phyloP scores from a whole-genome alignment of 1,284 basidiomycete genomes.

The Leccinum variabile region DNA sequence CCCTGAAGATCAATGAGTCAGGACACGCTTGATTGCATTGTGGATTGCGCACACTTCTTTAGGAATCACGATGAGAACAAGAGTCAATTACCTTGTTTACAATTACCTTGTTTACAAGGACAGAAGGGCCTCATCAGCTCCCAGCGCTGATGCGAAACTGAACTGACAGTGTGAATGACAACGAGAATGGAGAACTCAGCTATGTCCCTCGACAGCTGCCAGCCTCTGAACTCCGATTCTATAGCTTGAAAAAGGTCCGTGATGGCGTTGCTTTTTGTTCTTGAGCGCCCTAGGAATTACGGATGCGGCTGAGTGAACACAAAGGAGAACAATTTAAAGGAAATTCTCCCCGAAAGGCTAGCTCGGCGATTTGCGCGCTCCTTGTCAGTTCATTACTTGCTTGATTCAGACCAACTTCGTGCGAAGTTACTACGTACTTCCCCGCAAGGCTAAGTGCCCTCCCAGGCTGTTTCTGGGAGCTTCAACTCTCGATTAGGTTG shows the following conservation, averaged over 20 bases:
- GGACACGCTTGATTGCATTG: no score
- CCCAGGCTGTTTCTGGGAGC: not conserved
- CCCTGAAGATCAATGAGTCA: no score
- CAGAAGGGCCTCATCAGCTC: slow-evolving; percentile 2
- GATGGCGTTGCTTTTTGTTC: slow-evolving; percentile 1
- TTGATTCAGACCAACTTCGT: not conserved
- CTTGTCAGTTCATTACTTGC: not conserved
- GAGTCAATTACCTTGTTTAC: no score
- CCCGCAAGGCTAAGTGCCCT: not conserved
- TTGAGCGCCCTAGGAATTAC: not conserved
- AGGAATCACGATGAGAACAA: no score
- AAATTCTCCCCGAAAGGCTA: not conserved
- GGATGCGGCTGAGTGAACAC: not conserved
- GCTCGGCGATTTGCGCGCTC: not conserved
- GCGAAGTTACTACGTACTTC: not conserved
- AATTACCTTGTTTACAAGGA: slow-evolving; percentile 23
- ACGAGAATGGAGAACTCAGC: slow-evolving; percentile 28
- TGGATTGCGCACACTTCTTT: no score
- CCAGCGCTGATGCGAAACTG: slow-evolving; percentile 8
- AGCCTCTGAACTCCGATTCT: slow-evolving; percentile 2
- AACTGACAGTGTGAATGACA: slow-evolving; percentile 15
- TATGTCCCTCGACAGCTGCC: slow-evolving; percentile 19
- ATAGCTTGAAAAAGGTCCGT: not conserved
- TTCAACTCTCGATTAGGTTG: not conserved
- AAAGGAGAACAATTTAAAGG: not conserved